A percentile compares a stretch with the other conserved stretches of the same genome.
These are phyloP conservation scores for Aciculoconidium aculeatum DNA, from an alignment of 805 yeast genomes.

Conservation along the genomic window DNA sequence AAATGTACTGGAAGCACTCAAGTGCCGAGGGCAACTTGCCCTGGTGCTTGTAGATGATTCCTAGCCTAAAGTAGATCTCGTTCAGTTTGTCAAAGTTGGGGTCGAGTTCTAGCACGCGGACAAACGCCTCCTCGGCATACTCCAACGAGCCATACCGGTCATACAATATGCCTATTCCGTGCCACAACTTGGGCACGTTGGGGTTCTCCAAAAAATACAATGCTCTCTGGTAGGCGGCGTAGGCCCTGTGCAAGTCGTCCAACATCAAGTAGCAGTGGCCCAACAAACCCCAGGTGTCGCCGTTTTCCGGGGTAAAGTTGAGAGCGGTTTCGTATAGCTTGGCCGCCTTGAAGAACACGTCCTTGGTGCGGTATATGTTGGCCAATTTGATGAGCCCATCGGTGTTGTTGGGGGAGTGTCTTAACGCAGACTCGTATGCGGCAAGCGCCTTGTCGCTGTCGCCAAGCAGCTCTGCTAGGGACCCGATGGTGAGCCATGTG, in stretches of 20 bases:
- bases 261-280: slow-evolving; percentile 97
- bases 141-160: slow-evolving; percentile 95
- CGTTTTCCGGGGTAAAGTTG: slow-evolving; percentile 75
- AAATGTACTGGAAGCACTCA: slow-evolving; percentile 90
- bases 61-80: slow-evolving; percentile 93
- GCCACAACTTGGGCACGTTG: slow-evolving; percentile 96
- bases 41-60: slow-evolving; percentile 95
- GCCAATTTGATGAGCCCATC: slow-evolving; percentile 84
- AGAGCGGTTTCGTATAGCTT: slow-evolving; percentile 88
- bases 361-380: slow-evolving; percentile 80
- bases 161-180: slow-evolving; percentile 94
- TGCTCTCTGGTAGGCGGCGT: slow-evolving; percentile 95
- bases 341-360: slow-evolving; percentile 89
- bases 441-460: slow-evolving; percentile 85
- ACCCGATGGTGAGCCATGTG: slow-evolving; percentile 87
- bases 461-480: slow-evolving; percentile 82
- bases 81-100: slow-evolving; percentile 94
- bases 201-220: slow-evolving; percentile 86
- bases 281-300: slow-evolving; percentile 94
- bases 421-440: slow-evolving; percentile 82
- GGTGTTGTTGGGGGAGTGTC: slow-evolving; percentile 80
- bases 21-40: slow-evolving; percentile 79
- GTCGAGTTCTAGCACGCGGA: slow-evolving; percentile 90
- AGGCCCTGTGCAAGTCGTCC: slow-evolving; percentile 93
- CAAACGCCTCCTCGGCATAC: slow-evolving; percentile 98